Evolutionary conservation across 768 basidiomycete species (phyloP).

Genomic region (Boletus vinaceobasis): DNA sequence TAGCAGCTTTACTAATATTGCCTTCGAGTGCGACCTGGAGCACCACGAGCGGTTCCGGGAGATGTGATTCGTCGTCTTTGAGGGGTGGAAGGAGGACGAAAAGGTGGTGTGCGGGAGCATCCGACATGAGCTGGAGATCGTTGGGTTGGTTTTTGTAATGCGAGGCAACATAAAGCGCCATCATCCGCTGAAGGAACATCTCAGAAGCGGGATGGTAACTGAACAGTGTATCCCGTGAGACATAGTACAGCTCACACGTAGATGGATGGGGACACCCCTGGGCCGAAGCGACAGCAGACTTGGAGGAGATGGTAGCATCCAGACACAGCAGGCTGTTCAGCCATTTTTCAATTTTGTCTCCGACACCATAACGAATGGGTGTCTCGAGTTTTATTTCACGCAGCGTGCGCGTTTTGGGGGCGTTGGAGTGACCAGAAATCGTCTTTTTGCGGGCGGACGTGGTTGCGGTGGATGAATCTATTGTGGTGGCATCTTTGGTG

Average conservation of each 20-base stretch:
- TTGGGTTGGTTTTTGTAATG: conserved; percentile 99
- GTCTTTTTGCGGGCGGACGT: conserved; percentile 52
- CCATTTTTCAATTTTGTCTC: conserved; percentile 93
- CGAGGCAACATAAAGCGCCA: conserved; percentile 94
- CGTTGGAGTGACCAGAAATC: conserved; percentile 44
- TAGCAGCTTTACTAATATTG: conserved; percentile 78
- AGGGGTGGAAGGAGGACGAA: conserved; percentile 95
- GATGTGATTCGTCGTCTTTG: conserved; percentile 80
- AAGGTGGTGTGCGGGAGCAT: conserved; percentile 94
- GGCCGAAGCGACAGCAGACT: conserved; percentile 34
- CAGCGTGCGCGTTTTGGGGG: conserved; percentile 65
- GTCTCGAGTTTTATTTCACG: conserved; percentile 94
- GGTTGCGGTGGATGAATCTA: conserved; percentile 36
- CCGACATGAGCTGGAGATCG: conserved; percentile 94
- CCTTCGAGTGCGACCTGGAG: conserved; percentile 96
- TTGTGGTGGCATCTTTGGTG: conserved; percentile 52
- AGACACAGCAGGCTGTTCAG: conserved; percentile 87
- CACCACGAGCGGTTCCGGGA: conserved; percentile 95
- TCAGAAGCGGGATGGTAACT: conserved; percentile 98
- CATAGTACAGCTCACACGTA: conserved; percentile 91
- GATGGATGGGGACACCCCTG: conserved; percentile 94
- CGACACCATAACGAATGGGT: conserved; percentile 86
- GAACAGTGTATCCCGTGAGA: conserved; percentile 94
- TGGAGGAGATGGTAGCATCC: conserved; percentile 68
- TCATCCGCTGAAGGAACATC: conserved; percentile 95